Percentiles rank a stretch among this genome's conserved stretches.
These are phyloP conservation scores for Elsinoe ampelina DNA, from an alignment of 2,329 filamentous ascomycete genomes.

Conservation along the genomic window DNA sequence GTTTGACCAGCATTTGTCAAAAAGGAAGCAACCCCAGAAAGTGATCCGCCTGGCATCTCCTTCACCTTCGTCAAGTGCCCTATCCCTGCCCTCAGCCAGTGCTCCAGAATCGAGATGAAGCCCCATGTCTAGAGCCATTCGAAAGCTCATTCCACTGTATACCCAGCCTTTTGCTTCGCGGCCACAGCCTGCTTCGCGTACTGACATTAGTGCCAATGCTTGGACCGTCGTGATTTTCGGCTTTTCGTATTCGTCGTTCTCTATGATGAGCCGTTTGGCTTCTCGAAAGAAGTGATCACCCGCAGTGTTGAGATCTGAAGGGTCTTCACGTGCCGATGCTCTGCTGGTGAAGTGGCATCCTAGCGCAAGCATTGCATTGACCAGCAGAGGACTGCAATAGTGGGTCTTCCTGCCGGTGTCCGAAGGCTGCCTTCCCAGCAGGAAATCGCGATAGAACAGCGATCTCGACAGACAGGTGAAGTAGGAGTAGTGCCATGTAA, in stretches of 20 bases:
- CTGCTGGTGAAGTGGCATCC: slow-evolving; percentile 46
- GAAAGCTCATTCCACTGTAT: slow-evolving; percentile 95
- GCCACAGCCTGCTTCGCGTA: slow-evolving; percentile 87
- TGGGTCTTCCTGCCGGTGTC: slow-evolving; percentile 45
- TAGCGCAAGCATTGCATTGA: slow-evolving; percentile 28
- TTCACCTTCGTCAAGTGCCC: slow-evolving; percentile 64
- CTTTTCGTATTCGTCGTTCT: slow-evolving; percentile 88
- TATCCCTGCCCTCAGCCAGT: slow-evolving; percentile 48
- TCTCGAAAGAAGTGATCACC: slow-evolving; percentile 84
- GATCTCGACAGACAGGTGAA: slow-evolving; percentile 84
- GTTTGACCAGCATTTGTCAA: slow-evolving; percentile 98
- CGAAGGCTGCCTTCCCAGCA: slow-evolving; percentile 54
- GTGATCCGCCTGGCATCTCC: slow-evolving; percentile 84
- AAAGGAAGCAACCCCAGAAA: slow-evolving; percentile 97
- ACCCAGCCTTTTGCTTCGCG: slow-evolving; percentile 96
- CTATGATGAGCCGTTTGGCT: slow-evolving; percentile 78
- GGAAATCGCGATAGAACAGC: slow-evolving; percentile 79
- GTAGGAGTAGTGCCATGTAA: slow-evolving; percentile 94
- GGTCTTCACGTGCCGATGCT: slow-evolving; percentile 53
- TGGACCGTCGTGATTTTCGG: slow-evolving; percentile 84
- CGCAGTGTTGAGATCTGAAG: slow-evolving; percentile 53
- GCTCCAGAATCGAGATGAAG: slow-evolving; percentile 73
- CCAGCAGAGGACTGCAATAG: slow-evolving; percentile 64
- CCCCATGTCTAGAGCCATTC: slow-evolving; percentile 92
- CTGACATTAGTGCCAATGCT: slow-evolving; percentile 89